Conservation (phyloP, 768 basidiomycete species). For the Rossbeevera mucosa region DNA sequence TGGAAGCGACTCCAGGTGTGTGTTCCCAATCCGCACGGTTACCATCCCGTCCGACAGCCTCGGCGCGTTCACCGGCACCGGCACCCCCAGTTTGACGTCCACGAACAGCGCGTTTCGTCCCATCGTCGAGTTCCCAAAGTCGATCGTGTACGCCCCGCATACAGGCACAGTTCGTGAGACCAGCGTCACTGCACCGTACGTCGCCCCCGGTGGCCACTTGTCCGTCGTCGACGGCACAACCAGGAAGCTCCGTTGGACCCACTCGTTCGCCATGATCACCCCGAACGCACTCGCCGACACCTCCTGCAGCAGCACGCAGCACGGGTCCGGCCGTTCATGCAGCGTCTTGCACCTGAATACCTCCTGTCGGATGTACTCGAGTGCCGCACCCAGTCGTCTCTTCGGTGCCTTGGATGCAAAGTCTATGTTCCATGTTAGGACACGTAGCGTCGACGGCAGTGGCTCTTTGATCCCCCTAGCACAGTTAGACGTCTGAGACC, state of each 20-base stretch:
- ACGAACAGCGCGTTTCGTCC: constrained; percentile 54
- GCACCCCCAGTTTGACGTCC: constrained; percentile 46
- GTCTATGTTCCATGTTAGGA: constrained; percentile 75
- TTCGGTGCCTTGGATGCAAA: constrained; percentile 35
- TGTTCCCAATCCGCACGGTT: constrained; percentile 62
- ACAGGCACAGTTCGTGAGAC: constrained; percentile 55
- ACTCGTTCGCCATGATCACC: constrained; percentile 49
- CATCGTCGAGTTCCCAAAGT: constrained; percentile 49
- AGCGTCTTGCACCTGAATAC: constrained; percentile 45
- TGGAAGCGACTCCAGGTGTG: constrained; percentile 66
- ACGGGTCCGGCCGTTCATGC: constrained; percentile 47
- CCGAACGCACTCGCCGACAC: constrained; percentile 44
- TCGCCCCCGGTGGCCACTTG: constrained; percentile 49
- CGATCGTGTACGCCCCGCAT: constrained; percentile 44
- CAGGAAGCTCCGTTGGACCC: constrained; percentile 59
- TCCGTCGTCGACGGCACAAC: constrained; percentile 50
- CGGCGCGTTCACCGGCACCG: constrained; percentile 28
- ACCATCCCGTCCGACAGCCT: constrained; percentile 35
- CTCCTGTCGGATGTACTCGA: constrained; percentile 52
- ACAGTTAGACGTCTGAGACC: constrained; percentile 33
- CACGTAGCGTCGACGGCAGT: constrained; percentile 42
- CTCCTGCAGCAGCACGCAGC: constrained; percentile 69
- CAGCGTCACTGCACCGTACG: constrained; percentile 69
- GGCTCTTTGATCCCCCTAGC: constrained; percentile 32
- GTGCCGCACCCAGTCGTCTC: constrained; percentile 43